Evolutionary conservation across 176 grass and related monocot species (phyloP), one percentile per base, ranked within the genome.

Genomic region (Triticum dicoccoides): DNA sequence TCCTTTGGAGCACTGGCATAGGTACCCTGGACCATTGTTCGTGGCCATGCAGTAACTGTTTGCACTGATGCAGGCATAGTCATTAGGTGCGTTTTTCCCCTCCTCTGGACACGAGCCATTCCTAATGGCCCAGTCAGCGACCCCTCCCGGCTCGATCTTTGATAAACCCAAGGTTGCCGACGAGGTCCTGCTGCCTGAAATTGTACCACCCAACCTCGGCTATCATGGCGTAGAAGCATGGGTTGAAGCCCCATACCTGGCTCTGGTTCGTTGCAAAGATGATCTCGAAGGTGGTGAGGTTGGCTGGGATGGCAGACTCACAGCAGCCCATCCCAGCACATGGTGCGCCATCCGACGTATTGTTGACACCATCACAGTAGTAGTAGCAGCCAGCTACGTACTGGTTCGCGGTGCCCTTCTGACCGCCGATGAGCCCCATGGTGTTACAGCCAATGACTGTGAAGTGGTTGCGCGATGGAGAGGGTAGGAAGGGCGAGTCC

Each of bases 321-420:
- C 75, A 78, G 29, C 75, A 78, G 75, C 27, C 75, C 75, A 73
- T 44, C 70, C 70, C 70, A 73, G 38, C 70, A 73, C 70, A 73
- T 25, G 39, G 70, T 5, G 70, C 38, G 5, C 70, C 70, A 3
- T 73, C 70, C 1, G 70, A 73, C 0, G 38, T 73, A 39, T n/a
- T 73, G 38, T 73, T 73, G 70, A 73, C 3, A 41, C 70, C 39
- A 39, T 44, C 70, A 5, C 70, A 73, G 39, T 73, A 73, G 5
- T n/a, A 73, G 38, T 44, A 73, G 70, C 70, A 73, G 20, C 70
- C 70, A 44, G 70, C 38, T n/a, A 73, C 70, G 11, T 73, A 73
- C 21, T 73, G 38, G 11, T 0, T 8, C 39, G 39, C 39, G n/a
- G n/a, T 15, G 2, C 42, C 70, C 42, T 73, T 73, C 20, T 45